phyloP scores from a whole-genome alignment of 176 grass and related monocot species.

The maize (Zea mays) region DNA sequence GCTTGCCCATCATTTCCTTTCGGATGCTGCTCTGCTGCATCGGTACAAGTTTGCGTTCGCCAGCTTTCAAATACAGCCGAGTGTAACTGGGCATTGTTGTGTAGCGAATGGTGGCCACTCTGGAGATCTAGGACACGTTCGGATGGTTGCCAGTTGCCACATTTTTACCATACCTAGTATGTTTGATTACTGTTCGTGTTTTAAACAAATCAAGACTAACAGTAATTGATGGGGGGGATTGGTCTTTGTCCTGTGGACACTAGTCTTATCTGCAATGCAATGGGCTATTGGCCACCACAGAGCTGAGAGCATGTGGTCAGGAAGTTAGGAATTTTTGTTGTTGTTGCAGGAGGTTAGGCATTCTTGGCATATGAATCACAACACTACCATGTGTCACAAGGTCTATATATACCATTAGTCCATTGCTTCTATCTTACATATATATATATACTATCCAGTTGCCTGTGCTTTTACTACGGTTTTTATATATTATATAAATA shows the following conservation, averaged over 20 bases:
- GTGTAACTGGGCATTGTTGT: slow-evolving; percentile 2
- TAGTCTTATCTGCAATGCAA: not conserved
- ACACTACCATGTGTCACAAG: not conserved
- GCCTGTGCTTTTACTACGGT: too few relatives aligned
- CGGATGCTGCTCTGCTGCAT: slow-evolving; percentile 18
- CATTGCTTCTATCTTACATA: too few relatives aligned
- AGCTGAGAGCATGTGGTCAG: not conserved
- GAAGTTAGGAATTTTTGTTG: not conserved
- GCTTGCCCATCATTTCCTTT: slow-evolving; percentile 33
- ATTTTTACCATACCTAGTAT: not conserved
- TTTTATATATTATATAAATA: too few relatives aligned
- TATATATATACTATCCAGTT: too few relatives aligned
- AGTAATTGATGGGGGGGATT: not conserved
- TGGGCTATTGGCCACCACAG: not conserved
- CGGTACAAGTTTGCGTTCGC: slow-evolving; percentile 3
- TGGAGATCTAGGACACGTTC: not conserved
- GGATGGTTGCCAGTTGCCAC: not conserved
- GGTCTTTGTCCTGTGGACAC: not conserved
- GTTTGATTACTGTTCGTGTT: not conserved
- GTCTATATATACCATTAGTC: not conserved
- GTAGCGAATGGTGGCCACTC: slow-evolving; percentile 11
- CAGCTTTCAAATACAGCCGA: slow-evolving; percentile 18
- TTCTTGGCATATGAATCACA: slow-evolving; percentile 3
- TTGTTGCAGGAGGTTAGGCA: not conserved
- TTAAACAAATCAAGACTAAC: not conserved